Conservation (phyloP, 2,329 filamentous ascomycete genomes). For the Cladophialophora bantiana region DNA sequence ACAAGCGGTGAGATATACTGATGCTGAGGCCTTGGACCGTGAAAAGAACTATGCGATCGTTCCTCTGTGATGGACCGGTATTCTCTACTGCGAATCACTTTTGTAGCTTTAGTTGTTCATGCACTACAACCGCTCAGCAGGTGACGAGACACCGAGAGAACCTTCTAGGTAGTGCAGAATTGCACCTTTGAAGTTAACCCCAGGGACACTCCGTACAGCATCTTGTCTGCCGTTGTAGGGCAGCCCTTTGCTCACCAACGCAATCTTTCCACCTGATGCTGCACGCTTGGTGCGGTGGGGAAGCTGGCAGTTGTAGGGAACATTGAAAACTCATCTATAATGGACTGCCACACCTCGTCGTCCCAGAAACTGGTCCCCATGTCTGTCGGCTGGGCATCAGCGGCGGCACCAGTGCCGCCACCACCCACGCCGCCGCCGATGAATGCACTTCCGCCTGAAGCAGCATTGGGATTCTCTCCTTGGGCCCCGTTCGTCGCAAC, state of each 20-base stretch:
- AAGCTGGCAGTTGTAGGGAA: conserved; percentile 21
- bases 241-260: background rate
- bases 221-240: too few relatives aligned
- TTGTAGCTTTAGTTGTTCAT: background rate
- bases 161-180: too few relatives aligned
- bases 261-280: background rate
- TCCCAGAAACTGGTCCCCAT: conserved; percentile 6
- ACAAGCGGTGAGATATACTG: background rate
- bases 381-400: conserved; percentile 1
- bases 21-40: background rate
- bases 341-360: conserved; percentile 25
- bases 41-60: background rate
- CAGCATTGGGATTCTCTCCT: background rate
- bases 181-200: too few relatives aligned
- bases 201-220: too few relatives aligned
- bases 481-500: background rate
- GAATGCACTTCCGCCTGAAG: background rate
- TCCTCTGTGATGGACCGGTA: background rate
- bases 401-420: too few relatives aligned
- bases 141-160: too few relatives aligned
- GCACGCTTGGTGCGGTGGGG: background rate
- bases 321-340: conserved; percentile 25
- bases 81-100: background rate
- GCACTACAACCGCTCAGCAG: background rate
- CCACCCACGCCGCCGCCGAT: background rate